Conservation (phyloP, 176 grass and related monocot genomes). For the Melocanna baccifera region DNA sequence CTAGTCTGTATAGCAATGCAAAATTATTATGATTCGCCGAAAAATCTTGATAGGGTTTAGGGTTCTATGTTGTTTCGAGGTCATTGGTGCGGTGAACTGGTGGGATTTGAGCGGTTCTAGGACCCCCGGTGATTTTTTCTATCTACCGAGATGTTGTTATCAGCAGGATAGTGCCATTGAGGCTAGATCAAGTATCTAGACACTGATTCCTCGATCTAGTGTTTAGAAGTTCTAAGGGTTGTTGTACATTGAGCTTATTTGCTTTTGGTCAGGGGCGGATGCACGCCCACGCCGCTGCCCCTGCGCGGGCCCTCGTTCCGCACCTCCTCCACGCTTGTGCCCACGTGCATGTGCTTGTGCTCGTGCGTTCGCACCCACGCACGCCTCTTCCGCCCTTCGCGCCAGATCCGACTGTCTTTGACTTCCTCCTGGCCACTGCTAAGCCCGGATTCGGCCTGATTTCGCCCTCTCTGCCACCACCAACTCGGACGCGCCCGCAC, state of each 20-base stretch:
- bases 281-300: no score
- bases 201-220: neutral
- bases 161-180: neutral
- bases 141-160: neutral
- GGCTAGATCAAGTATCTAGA: neutral
- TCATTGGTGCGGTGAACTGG: neutral
- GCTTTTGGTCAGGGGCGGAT: no score
- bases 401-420: no score
- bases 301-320: no score
- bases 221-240: neutral
- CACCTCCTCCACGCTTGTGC: no score
- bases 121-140: neutral
- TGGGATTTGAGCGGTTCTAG: neutral
- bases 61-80: neutral
- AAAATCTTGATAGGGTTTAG: neutral
- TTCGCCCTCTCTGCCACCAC: no score
- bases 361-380: no score
- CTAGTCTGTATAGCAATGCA: fast-evolving
- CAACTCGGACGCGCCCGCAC: no score
- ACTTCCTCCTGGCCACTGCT: no score
- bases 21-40: neutral
- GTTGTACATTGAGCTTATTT: neutral
- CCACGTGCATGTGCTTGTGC: no score
- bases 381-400: no score
- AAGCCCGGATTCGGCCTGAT: no score